Conservation (phyloP, 2,329 filamentous ascomycete species). For the Corinectria fuckeliana region DNA sequence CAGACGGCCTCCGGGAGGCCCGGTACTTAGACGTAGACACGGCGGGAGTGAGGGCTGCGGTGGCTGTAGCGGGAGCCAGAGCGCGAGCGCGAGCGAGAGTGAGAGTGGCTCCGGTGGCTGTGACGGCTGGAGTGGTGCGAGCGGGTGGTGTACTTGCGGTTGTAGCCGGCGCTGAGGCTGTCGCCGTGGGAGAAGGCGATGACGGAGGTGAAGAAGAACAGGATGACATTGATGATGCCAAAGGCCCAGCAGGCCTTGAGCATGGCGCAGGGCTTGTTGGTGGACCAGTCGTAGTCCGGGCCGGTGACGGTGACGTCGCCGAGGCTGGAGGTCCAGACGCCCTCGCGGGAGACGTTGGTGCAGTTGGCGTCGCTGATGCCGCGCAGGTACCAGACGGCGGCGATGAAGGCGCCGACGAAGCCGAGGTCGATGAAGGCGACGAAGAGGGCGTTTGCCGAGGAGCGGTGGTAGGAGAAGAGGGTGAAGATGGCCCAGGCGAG, state of each 20-base stretch:
- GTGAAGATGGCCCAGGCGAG: constrained; percentile 70
- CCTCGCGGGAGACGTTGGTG: constrained; percentile 58
- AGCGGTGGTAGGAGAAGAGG: constrained; percentile 71
- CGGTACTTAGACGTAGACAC: constrained; percentile 53
- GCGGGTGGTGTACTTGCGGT: constrained; percentile 38
- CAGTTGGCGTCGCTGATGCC: constrained; percentile 71
- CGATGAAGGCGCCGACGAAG: constrained; percentile 70
- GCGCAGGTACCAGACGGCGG: constrained; percentile 64
- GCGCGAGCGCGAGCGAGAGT: constrained; percentile 46
- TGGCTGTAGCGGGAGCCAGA: constrained; percentile 44
- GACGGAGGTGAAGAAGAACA: constrained; percentile 79
- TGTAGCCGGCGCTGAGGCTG: constrained; percentile 53
- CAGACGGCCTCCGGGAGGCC: not conserved
- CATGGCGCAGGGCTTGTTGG: constrained; percentile 86
- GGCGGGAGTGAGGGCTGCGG: constrained; percentile 56
- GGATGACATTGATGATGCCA: constrained; percentile 84
- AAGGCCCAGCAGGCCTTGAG: constrained; percentile 90
- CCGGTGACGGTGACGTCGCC: constrained; percentile 65
- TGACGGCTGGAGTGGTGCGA: constrained; percentile 48
- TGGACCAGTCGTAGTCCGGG: constrained; percentile 57
- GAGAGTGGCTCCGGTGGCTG: constrained; percentile 48
- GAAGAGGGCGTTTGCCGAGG: constrained; percentile 65
- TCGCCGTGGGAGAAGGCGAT: constrained; percentile 69
- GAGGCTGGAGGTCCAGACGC: constrained; percentile 62
- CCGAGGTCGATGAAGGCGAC: constrained; percentile 65